Conservation (phyloP, 2,329 filamentous ascomycete species). For the Nigrospora sphaerica region DNA sequence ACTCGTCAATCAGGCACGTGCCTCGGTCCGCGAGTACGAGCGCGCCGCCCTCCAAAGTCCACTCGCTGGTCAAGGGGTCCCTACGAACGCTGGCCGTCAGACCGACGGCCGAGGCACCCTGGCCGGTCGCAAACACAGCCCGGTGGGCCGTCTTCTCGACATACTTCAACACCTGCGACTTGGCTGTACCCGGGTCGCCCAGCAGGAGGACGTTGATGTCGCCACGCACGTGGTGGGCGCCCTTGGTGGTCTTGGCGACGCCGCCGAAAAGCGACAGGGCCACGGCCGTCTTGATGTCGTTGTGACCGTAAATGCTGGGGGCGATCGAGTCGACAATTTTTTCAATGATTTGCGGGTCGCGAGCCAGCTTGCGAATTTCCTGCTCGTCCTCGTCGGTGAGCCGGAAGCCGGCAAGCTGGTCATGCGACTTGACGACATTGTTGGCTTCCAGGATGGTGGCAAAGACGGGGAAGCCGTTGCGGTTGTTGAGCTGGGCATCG, state of each 20-base stretch:
- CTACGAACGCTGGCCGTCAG: slow-evolving; percentile 92
- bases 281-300: slow-evolving; percentile 94
- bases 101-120: slow-evolving; percentile 95
- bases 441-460: slow-evolving; percentile 97
- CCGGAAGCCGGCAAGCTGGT: slow-evolving; percentile 93
- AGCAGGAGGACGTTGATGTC: slow-evolving; percentile 97
- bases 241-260: slow-evolving; percentile 84
- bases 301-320: slow-evolving; percentile 94
- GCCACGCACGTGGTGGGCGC: slow-evolving; percentile 83
- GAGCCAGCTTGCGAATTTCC: slow-evolving; percentile 77
- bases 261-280: slow-evolving; percentile 92
- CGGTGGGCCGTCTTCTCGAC: slow-evolving; percentile 95
- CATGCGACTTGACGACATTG: slow-evolving; percentile 92
- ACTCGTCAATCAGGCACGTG: slow-evolving; percentile 95
- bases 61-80: slow-evolving; percentile 91
- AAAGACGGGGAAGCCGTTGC: slow-evolving; percentile 97
- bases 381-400: slow-evolving; percentile 94
- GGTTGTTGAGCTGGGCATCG: slow-evolving; percentile 94
- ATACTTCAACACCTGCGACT: slow-evolving; percentile 96
- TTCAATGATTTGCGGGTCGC: slow-evolving; percentile 86
- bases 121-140: slow-evolving; percentile 94
- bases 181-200: slow-evolving; percentile 94
- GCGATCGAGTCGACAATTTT: slow-evolving; percentile 91
- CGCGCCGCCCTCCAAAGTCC: slow-evolving; percentile 94
- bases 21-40: slow-evolving; percentile 91